A percentile compares a stretch with the other conserved stretches of the same genome.
Conservation (phyloP, 2,329 filamentous ascomycete genomes). For the Talaromyces sp. region DNA sequence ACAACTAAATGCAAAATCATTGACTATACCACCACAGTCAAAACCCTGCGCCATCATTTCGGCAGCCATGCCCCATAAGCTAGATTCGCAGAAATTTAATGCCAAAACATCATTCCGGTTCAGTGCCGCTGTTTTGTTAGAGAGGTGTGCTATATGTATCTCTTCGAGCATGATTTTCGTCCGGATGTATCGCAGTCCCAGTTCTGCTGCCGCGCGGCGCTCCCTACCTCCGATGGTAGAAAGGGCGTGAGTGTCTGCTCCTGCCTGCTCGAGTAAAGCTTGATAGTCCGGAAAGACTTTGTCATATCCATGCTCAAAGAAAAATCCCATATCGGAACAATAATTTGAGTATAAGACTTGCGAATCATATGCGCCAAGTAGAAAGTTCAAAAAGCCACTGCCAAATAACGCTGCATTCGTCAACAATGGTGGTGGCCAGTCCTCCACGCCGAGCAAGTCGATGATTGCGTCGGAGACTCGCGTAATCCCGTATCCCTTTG, state of each 20-base stretch:
- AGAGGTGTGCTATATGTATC: background rate
- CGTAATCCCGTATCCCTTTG: constrained; percentile 20
- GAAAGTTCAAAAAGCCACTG: background rate
- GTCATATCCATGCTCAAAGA: background rate
- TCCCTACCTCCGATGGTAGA: background rate
- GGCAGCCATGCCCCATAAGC: background rate
- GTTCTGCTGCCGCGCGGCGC: background rate
- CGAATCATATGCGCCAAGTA: background rate
- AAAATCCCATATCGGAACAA: background rate
- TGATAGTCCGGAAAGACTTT: background rate
- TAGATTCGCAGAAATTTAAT: background rate
- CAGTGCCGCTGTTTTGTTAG: background rate
- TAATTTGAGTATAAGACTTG: background rate
- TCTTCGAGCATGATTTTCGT: background rate
- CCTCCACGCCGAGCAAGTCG: constrained; percentile 2
- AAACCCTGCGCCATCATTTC: background rate
- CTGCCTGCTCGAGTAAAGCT: background rate
- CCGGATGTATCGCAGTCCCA: background rate
- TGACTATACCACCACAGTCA: background rate
- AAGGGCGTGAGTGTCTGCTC: background rate
- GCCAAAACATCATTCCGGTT: background rate
- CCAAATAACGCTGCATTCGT: background rate
- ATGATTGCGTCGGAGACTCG: constrained; percentile 19
- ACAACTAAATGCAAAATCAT: constrained; percentile 24
- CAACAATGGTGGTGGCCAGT: background rate